These are phyloP conservation scores for Yamadazyma pseudoaaseri DNA, from an alignment of 1,139 yeast genomes.

Conservation along the genomic window DNA sequence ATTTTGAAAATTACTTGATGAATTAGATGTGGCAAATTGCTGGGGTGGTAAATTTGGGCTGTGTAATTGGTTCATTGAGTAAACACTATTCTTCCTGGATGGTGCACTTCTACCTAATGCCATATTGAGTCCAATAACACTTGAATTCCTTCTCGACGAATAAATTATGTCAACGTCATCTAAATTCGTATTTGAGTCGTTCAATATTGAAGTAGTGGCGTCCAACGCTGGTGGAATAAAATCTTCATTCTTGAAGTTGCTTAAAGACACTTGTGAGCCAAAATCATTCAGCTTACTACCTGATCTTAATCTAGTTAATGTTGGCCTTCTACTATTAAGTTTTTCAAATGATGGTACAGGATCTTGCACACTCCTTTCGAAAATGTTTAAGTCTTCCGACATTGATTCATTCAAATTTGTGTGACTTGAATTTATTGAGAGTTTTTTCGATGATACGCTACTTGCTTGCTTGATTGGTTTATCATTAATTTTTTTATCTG, in stretches of 20 bases:
- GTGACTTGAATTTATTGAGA: conserved; percentile 2
- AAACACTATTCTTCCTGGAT: conserved; percentile 41
- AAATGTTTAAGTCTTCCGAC: conserved; percentile 32
- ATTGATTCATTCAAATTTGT: background rate
- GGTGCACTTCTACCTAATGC: conserved; percentile 52
- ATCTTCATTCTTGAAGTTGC: conserved; percentile 49
- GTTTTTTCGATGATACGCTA: too few relatives aligned
- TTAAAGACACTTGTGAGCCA: conserved; percentile 27
- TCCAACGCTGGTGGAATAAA: conserved; percentile 82
- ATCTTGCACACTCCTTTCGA: conserved; percentile 66
- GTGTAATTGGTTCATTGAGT: conserved; percentile 27
- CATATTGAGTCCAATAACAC: conserved; percentile 58
- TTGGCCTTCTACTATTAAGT: conserved; percentile 16
- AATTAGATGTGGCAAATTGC: background rate
- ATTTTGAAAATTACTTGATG: conserved; percentile 2
- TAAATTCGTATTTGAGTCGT: conserved; percentile 55
- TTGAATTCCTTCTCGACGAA: conserved; percentile 56
- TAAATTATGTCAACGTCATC: conserved; percentile 71
- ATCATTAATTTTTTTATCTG: too few relatives aligned
- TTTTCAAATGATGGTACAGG: conserved; percentile 10
- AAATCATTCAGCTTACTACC: conserved; percentile 19
- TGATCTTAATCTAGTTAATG: conserved; percentile 15
- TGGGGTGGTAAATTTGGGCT: conserved; percentile 6
- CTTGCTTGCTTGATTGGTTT: too few relatives aligned
- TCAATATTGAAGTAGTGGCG: conserved; percentile 66